Percentiles rank a stretch among this genome's conserved stretches.
These are phyloP conservation scores for Fusarium hostae DNA, from an alignment of 2,329 filamentous ascomycete species.

Conservation along the genomic window DNA sequence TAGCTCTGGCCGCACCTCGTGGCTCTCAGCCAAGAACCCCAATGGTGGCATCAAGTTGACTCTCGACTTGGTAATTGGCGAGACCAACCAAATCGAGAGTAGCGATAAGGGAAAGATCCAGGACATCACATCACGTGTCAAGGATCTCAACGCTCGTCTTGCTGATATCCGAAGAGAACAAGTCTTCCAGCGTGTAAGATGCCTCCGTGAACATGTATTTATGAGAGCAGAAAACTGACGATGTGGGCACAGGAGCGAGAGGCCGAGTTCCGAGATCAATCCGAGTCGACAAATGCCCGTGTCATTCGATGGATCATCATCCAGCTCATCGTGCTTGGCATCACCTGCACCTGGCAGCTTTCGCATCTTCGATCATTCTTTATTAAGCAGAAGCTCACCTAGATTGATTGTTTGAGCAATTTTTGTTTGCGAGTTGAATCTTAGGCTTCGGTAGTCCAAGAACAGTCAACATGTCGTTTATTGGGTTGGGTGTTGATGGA, in stretches of 20 bases:
- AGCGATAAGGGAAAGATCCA: slow-evolving; percentile 92
- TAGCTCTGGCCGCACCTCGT: slow-evolving; percentile 73
- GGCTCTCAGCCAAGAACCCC: slow-evolving; percentile 73
- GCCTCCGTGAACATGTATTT: background rate
- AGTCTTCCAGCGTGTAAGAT: slow-evolving; percentile 88
- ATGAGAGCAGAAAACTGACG: slow-evolving; percentile 12
- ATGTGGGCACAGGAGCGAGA: slow-evolving; percentile 79
- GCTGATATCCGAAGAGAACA: slow-evolving; percentile 93
- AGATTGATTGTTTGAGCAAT: slow-evolving; percentile 45
- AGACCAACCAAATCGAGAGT: slow-evolving; percentile 93
- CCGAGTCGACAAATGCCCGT: slow-evolving; percentile 89
- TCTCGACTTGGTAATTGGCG: slow-evolving; percentile 92
- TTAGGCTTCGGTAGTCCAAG: slow-evolving; percentile 5
- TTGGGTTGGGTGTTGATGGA: slow-evolving; percentile 21
- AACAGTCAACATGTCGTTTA: slow-evolving; percentile 5
- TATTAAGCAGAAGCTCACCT: slow-evolving; percentile 99
- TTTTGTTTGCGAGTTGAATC: slow-evolving; percentile 10
- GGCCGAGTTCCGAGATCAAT: slow-evolving; percentile 97
- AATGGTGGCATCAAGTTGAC: slow-evolving; percentile 85
- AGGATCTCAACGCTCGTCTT: slow-evolving; percentile 87
- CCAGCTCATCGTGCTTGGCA: slow-evolving; percentile 83
- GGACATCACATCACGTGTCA: slow-evolving; percentile 87
- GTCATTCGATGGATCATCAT: slow-evolving; percentile 95
- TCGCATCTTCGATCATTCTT: slow-evolving; percentile 97
- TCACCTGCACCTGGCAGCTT: slow-evolving; percentile 96